Evolutionary conservation across 805 yeast genomes (phyloP).

Genomic region (Sungouiella blattae): DNA sequence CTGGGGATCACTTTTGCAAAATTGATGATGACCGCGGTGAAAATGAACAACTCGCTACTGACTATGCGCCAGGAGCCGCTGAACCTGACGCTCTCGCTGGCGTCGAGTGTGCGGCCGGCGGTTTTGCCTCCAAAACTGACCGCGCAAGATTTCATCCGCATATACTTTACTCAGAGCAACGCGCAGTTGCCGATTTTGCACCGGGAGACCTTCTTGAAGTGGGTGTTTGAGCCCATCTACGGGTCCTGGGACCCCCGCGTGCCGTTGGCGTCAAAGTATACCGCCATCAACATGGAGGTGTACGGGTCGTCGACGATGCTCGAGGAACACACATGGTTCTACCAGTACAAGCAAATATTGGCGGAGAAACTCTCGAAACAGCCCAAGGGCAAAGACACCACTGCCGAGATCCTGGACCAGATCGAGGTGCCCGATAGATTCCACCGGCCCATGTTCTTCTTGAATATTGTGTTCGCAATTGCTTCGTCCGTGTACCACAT

Average conservation of each 20-base stretch:
- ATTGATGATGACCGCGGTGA: constrained; percentile 73
- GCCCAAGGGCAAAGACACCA: constrained; percentile 1
- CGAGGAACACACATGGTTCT: constrained; percentile 44
- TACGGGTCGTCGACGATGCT: constrained; percentile 6
- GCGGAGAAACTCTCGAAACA: constrained; percentile 7
- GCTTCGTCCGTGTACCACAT: constrained; percentile 72
- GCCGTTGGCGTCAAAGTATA: constrained; percentile 56
- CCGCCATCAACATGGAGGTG: constrained; percentile 38
- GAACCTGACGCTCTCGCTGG: constrained; percentile 11
- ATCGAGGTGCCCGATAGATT: constrained; percentile 45
- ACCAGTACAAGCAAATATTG: constrained; percentile 35
- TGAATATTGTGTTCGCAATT: constrained; percentile 76
- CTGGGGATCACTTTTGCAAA: constrained; percentile 52
- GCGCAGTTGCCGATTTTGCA: constrained; percentile 82
- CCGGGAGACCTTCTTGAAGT: constrained; percentile 66
- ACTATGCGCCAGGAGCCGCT: constrained; percentile 12
- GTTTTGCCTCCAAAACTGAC: constrained; percentile 64
- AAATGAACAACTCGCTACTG: constrained; percentile 34
- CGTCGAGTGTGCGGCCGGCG: constrained; percentile 33
- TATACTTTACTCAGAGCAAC: constrained; percentile 76
- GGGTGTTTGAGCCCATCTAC: constrained; percentile 74
- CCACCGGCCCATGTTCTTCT: constrained; percentile 60
- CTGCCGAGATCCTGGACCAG: neutral
- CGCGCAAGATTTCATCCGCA: constrained; percentile 62
- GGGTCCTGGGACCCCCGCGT: constrained; percentile 57